Base-by-base conservation (phyloP, 2,329 filamentous ascomycete genomes). In the Pseudogymnoascus destructans region DNA sequence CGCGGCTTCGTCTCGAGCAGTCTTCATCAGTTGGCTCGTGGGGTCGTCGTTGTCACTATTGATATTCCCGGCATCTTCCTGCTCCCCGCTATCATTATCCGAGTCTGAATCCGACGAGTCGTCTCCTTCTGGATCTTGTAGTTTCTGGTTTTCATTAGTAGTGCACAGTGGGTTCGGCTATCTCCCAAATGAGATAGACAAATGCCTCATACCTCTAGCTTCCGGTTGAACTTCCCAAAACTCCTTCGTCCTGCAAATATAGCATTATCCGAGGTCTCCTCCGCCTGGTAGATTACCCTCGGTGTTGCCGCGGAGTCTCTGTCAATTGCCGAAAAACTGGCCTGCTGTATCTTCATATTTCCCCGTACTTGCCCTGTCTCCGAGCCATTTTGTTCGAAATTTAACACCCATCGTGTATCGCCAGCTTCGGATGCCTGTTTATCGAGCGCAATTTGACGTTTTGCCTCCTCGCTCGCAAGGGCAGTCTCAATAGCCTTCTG, bases 401-500 rank as follows among this genome's bases (percentile, higher is more conserved):
- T 82, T 58, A 91, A 73, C 15, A 87, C 84, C 87, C 87, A 92
- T 68, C 84, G 83, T 15, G 85, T 85, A 69, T 91, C 87, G 57
- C 84, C 82, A 42, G 79, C 72, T 62, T 80, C 77, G 15, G 79
- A 77, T 7, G 81, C 80, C 61, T 82, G 80, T 64, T 78, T 79
- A 61, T 84, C 79, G 10, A 88, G 67, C 36, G 81, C 76, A 61
- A 78, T 75, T 66, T 81, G 77, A 7, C 81, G 78, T 65, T 82
- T 85, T 56, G 77, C 76, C 69, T 89, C 86, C 66, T 87, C 84
- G 32, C 81, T 79, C 5, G 81, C 80, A 11, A 86, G 69, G 1
- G 85, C 84, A 3, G 79, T 80, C 66, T 83, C 75, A 46, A 88
- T 75, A 1, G 81, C 77, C 42, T 77, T 76, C 56, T 79, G 77